Base-by-base conservation (phyloP, 139 green algal species). In the Picochlorum sp. region DNA sequence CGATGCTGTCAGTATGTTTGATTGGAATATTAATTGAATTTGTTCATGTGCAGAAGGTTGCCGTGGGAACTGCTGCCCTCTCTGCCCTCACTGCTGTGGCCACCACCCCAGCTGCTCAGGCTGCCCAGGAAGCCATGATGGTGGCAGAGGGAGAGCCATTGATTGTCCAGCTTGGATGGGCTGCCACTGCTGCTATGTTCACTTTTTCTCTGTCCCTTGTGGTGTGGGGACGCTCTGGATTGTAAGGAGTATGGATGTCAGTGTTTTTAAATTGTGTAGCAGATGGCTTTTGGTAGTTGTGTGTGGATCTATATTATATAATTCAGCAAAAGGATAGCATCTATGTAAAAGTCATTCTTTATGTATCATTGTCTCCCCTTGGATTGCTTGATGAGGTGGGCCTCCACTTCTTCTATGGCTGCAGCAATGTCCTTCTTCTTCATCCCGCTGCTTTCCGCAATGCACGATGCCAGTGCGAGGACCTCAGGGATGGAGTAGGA, bases 141-240 rank as follows among this genome's bases (percentile, higher is more conserved):
- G 49, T 91, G n/a, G 87, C 87, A 58, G 85, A 92, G 81, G 86
- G 87, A 52, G 87, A 94, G 83, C 84, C 87, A 56, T 60, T 81
- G 60, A 86, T 94, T 58, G 85, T 92, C n/a, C 74, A 90, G 71
- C 51, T 95, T 23, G 88, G 85, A 62, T 95, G 88, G 88, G 87
- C 82, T 13, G 87, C 84, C 3, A 79, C 80, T n/a, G 82, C 75
- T 66, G 85, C 82, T 28, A 90, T 90, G 72, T 95, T 95, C 80
- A 89, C 87, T 49, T 95, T 95, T 84, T 90, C 82, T 44, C 74
- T 95, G 49, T 88, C 83, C 37, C 74, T 95, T 34, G 88, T 95
- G 9, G 88, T 95, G 21, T 95, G 88, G 88, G 88, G 88, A 64
- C 86, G 88, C 73, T 88, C 77, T 63, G 88, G 88, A 58, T 76